Percentiles rank a stretch among this genome's conserved stretches.
Conservation (phyloP, 2,329 filamentous ascomycete species). For the Kalmusia sp. region DNA sequence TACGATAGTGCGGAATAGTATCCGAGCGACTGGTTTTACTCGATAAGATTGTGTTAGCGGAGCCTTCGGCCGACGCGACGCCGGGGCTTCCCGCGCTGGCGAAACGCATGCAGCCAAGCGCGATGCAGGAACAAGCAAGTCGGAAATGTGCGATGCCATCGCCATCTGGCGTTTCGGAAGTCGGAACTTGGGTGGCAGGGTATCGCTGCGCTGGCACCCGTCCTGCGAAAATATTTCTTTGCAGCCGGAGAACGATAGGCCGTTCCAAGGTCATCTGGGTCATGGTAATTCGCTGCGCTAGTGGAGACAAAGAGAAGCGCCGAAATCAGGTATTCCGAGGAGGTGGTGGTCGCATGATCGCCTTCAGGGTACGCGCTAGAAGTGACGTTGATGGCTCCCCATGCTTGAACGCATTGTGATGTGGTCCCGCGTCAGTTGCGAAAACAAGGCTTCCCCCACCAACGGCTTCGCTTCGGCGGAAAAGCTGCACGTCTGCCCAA, state of each 20-base stretch:
- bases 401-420: background rate
- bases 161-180: background rate
- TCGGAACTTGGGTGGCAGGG: background rate
- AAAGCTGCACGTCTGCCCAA: slow-evolving; percentile 29
- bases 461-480: slow-evolving; percentile 8
- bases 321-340: background rate
- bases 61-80: background rate
- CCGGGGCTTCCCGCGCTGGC: background rate
- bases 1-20: background rate
- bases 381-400: slow-evolving; percentile 7
- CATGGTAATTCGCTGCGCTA: no score
- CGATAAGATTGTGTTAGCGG: background rate
- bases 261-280: no score
- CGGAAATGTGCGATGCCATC: no score
- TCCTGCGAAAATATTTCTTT: no score
- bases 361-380: background rate
- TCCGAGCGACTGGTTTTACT: background rate
- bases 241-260: no score
- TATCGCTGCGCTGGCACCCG: background rate
- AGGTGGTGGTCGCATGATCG: background rate
- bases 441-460: no score
- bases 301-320: background rate
- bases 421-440: background rate
- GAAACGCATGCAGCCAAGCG: background rate
- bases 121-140: background rate